Percentiles rank a stretch among this genome's conserved stretches.
Conservation (phyloP, 805 yeast genomes). For the Kluyveromyces wickerhamii region DNA sequence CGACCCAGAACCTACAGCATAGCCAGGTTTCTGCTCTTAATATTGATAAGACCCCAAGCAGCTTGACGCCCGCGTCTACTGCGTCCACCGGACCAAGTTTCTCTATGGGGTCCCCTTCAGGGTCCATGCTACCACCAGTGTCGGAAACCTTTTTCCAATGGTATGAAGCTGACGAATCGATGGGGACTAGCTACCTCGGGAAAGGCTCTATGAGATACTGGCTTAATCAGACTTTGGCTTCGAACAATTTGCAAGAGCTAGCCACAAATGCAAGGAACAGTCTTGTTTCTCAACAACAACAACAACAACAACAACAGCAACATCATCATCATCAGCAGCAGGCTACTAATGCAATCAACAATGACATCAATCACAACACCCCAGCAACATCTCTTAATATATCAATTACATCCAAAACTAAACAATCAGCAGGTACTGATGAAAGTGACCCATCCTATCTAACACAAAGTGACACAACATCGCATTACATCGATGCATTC, state of each 20-base stretch:
- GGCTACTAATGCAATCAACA: neutral
- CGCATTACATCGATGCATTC: constrained; percentile 39
- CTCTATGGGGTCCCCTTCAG: neutral
- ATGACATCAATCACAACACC: neutral
- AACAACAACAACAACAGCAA: neutral
- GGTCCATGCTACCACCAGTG: constrained; percentile 6
- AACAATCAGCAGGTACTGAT: no score
- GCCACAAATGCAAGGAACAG: neutral
- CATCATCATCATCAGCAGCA: neutral
- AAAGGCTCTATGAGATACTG: constrained; percentile 1
- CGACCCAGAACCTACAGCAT: no score
- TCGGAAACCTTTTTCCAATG: constrained; percentile 5
- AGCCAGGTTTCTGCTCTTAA: no score
- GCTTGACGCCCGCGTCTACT: neutral
- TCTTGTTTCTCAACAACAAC: neutral
- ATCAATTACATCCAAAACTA: constrained; percentile 9
- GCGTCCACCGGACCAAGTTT: neutral
- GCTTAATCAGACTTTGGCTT: neutral
- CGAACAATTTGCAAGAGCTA: neutral
- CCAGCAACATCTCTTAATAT: constrained; percentile 10
- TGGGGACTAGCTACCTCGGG: constrained; percentile 1
- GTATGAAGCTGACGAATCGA: neutral
- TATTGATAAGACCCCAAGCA: neutral
- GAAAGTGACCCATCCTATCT: constrained; percentile 1
- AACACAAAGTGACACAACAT: constrained; percentile 13